These are phyloP conservation scores for Helotiales sp. DNA, from an alignment of 2,329 filamentous ascomycete genomes.

Conservation along the genomic window DNA sequence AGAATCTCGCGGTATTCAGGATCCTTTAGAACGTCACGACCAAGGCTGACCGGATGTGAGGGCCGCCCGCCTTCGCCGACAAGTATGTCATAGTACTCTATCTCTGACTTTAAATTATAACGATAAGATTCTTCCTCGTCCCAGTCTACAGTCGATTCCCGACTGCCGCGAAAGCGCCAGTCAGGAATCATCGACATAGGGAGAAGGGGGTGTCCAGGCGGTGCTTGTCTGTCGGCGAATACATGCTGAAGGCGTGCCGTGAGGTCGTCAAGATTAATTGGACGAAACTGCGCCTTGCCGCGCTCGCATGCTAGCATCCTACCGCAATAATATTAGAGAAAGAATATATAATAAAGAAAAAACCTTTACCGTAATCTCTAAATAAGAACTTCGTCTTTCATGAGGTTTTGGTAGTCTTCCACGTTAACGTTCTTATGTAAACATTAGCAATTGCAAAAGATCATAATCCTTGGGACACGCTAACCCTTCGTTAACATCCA, in stretches of 20 bases:
- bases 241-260: constrained; percentile 20
- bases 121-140: constrained; percentile 19
- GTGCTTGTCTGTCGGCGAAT: constrained; percentile 11
- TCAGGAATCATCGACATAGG: neutral
- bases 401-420: constrained; percentile 22
- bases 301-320: constrained; percentile 17
- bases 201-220: constrained; percentile 3
- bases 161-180: neutral
- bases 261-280: constrained; percentile 25
- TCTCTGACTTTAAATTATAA: constrained; percentile 29
- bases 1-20: constrained; percentile 40
- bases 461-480: constrained; percentile 9
- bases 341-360: constrained; percentile 5
- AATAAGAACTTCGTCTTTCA: constrained; percentile 16
- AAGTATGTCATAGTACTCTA: constrained; percentile 39
- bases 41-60: constrained; percentile 39
- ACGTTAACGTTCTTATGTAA: constrained; percentile 21
- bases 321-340: constrained; percentile 3
- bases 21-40: constrained; percentile 37
- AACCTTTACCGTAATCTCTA: constrained; percentile 14
- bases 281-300: neutral
- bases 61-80: constrained; percentile 43
- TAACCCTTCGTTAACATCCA: constrained; percentile 24
- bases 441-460: constrained; percentile 17
- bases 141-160: neutral